These are phyloP conservation scores for Liriodendron chinense DNA, from an alignment of 164 flowering plant species.

Conservation along the genomic window DNA sequence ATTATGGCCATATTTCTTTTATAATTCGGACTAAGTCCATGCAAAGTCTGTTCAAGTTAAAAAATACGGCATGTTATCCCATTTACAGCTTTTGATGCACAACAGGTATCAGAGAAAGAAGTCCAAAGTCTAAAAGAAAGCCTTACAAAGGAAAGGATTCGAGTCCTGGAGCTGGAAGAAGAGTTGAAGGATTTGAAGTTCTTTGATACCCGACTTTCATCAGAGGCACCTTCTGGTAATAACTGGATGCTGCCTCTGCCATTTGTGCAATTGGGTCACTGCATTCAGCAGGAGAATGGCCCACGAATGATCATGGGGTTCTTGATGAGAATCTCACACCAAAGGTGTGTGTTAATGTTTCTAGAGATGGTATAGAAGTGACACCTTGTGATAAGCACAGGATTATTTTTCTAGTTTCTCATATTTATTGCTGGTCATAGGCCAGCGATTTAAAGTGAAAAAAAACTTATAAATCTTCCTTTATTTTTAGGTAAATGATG, in stretches of 20 bases:
- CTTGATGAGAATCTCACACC: slow-evolving; percentile 2
- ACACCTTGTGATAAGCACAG: neutral
- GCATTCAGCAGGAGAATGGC: neutral
- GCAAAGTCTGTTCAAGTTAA: too few species aligned
- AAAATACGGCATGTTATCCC: neutral
- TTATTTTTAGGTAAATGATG: neutral
- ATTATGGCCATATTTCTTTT: neutral
- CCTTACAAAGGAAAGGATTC: slow-evolving; percentile 35
- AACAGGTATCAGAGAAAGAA: slow-evolving; percentile 59
- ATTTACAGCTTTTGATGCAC: neutral
- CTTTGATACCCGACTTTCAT: slow-evolving; percentile 17
- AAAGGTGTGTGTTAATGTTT: neutral
- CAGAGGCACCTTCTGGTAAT: slow-evolving; percentile 3
- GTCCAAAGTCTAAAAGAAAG: slow-evolving; percentile 35
- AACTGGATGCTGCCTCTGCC: slow-evolving; percentile 5
- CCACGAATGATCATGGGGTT: neutral
- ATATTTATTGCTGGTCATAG: neutral
- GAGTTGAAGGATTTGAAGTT: slow-evolving; percentile 39
- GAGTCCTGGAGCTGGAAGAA: slow-evolving; percentile 37
- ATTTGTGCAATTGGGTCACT: slow-evolving; percentile 6
- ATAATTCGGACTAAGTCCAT: neutral
- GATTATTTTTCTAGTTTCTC: neutral
- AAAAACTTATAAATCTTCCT: neutral
- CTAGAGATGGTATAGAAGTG: too few species aligned
- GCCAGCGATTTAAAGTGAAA: neutral